These are phyloP conservation scores for Ascoidea asiatica DNA, from an alignment of 805 yeast genomes.

Conservation along the genomic window DNA sequence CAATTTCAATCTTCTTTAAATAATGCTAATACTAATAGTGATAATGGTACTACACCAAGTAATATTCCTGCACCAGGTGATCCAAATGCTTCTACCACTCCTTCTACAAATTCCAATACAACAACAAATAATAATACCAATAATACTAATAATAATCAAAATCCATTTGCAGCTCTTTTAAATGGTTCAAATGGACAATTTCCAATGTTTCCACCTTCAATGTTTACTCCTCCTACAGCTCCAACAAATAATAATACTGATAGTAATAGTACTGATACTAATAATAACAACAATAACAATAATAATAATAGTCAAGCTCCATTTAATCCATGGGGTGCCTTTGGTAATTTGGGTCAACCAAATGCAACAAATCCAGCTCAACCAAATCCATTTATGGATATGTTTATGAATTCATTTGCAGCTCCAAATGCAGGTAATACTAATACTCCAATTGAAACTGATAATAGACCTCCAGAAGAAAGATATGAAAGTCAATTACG, in stretches of 20 bases:
- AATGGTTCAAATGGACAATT: too few relatives aligned
- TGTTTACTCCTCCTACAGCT: too few relatives aligned
- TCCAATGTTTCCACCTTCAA: too few relatives aligned
- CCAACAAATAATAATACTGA: conserved; percentile 13
- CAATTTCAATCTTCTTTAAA: conserved; percentile 46
- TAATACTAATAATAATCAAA: conserved; percentile 2
- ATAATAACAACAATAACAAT: neutral
- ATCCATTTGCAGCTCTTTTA: too few relatives aligned
- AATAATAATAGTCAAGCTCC: neutral
- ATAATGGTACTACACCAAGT: conserved; percentile 7
- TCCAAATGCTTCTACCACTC: neutral
- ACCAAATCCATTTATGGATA: neutral
- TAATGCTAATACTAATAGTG: conserved; percentile 6
- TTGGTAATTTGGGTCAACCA: neutral
- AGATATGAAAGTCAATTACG: conserved; percentile 58
- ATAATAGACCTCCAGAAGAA: conserved; percentile 69
- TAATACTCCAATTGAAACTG: conserved; percentile 21
- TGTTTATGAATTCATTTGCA: too few relatives aligned
- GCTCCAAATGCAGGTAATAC: conserved; percentile 8
- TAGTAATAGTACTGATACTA: neutral
- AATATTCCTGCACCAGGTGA: conserved; percentile 12
- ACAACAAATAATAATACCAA: conserved; percentile 3
- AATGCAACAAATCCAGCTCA: neutral
- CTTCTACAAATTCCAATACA: conserved; percentile 2
- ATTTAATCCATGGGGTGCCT: neutral